A percentile compares a stretch with the other conserved stretches of the same genome.
Evolutionary conservation across 2,329 filamentous ascomycete species (phyloP).

Genomic region (Sporothrix humicola): DNA sequence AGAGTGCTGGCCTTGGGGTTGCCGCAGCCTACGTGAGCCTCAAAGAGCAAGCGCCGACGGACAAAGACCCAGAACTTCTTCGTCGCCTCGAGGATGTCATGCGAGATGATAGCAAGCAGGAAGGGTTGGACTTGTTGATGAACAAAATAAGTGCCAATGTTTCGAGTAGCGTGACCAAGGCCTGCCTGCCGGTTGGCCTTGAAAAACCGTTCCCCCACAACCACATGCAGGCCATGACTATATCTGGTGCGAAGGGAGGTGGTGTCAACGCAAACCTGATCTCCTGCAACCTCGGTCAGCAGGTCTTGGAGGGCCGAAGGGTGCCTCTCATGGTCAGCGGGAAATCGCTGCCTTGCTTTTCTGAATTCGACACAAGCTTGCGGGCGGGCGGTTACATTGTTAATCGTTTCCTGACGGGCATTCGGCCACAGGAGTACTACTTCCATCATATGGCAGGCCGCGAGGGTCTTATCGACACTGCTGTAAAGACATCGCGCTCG

Average conservation of each 20-base stretch:
- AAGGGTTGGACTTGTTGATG: conserved; percentile 85
- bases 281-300: conserved; percentile 95
- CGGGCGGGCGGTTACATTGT: conserved; percentile 92
- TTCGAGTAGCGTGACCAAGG: conserved; percentile 77
- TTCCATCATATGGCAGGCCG: conserved; percentile 99
- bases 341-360: conserved; percentile 93
- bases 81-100: conserved; percentile 85
- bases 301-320: conserved; percentile 91
- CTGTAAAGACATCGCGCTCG: conserved; percentile 96
- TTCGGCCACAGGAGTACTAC: conserved; percentile 96
- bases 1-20: conserved; percentile 74
- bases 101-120: conserved; percentile 88
- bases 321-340: conserved; percentile 98
- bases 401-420: conserved; percentile 96
- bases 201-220: conserved; percentile 94
- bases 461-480: conserved; percentile 98
- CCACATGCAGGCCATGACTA: conserved; percentile 99
- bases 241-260: conserved; percentile 91
- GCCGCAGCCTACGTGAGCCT: conserved; percentile 89
- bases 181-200: conserved; percentile 80
- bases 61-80: conserved; percentile 72
- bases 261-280: conserved; percentile 96
- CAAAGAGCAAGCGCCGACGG: conserved; percentile 64
- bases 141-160: conserved; percentile 73
- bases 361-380: conserved; percentile 85